Evolutionary conservation across 768 basidiomycete species (phyloP).

Genomic region (Leccinum subtestaceum): DNA sequence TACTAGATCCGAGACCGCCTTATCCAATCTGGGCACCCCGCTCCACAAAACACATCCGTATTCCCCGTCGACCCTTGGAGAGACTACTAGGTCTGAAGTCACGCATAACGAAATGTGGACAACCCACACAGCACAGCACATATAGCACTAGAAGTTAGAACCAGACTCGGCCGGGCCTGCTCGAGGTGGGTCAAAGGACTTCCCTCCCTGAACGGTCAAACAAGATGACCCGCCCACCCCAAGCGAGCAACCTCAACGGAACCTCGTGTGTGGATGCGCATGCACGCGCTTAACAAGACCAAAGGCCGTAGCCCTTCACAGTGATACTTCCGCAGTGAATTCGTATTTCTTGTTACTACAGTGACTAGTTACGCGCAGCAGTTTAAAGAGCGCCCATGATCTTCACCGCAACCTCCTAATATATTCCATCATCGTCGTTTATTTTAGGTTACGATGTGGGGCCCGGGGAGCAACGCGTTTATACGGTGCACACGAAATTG

Average conservation of each 20-base stretch:
- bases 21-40: neutral
- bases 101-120: neutral
- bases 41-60: neutral
- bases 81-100: neutral
- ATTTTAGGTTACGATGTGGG: neutral
- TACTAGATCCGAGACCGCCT: neutral
- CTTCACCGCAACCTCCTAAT: neutral
- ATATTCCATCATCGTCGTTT: neutral
- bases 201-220: neutral
- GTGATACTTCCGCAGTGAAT: neutral
- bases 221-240: neutral
- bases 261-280: constrained; percentile 7
- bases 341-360: neutral
- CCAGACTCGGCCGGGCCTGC: neutral
- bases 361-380: neutral
- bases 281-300: neutral
- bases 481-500: neutral
- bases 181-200: neutral
- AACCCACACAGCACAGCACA: neutral
- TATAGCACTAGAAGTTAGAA: neutral
- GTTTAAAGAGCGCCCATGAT: neutral
- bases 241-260: constrained; percentile 10
- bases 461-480: neutral
- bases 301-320: neutral
- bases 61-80: neutral